These are phyloP conservation scores for Scleroderma citrinum DNA, from an alignment of 768 basidiomycete genomes.

Conservation along the genomic window DNA sequence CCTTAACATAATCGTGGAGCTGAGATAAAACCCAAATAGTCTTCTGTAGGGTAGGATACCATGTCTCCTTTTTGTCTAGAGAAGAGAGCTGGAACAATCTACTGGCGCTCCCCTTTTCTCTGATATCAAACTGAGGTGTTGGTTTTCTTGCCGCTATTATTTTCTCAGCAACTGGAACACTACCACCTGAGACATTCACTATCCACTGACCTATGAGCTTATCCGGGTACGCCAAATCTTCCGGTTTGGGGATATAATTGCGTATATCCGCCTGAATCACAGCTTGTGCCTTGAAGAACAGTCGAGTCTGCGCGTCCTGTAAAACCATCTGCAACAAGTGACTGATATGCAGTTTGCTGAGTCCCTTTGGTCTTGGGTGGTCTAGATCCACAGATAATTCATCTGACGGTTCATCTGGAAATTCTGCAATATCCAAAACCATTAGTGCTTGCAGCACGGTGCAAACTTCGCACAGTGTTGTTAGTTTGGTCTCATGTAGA, in stretches of 20 bases:
- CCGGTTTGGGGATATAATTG: conserved; percentile 69
- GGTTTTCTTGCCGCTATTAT: conserved; percentile 43
- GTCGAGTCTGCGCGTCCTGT: conserved; percentile 91
- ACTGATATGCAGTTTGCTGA: conserved; percentile 69
- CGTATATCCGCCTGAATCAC: conserved; percentile 85
- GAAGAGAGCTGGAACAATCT: conserved; percentile 67
- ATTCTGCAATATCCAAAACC: conserved; percentile 72
- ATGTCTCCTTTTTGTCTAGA: conserved; percentile 71
- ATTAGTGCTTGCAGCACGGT: conserved; percentile 94
- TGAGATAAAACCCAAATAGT: conserved; percentile 91
- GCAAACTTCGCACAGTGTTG: conserved; percentile 89
- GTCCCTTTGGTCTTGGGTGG: conserved; percentile 31
- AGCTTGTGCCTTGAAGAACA: conserved; percentile 95
- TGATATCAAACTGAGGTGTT: conserved; percentile 37
- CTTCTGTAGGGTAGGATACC: conserved; percentile 87
- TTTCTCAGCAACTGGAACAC: neutral
- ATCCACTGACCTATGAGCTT: conserved; percentile 59
- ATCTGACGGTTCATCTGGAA: conserved; percentile 25
- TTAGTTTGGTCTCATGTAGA: conserved; percentile 84
- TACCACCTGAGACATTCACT: neutral
- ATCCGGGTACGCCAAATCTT: conserved; percentile 84
- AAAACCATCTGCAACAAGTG: conserved; percentile 82
- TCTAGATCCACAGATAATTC: conserved; percentile 37
- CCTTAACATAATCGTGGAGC: conserved; percentile 89
- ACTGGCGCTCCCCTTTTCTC: conserved; percentile 66